phyloP scores from a whole-genome alignment of 352 stramenopile genomes.

The Globisporangium camurandrum region DNA sequence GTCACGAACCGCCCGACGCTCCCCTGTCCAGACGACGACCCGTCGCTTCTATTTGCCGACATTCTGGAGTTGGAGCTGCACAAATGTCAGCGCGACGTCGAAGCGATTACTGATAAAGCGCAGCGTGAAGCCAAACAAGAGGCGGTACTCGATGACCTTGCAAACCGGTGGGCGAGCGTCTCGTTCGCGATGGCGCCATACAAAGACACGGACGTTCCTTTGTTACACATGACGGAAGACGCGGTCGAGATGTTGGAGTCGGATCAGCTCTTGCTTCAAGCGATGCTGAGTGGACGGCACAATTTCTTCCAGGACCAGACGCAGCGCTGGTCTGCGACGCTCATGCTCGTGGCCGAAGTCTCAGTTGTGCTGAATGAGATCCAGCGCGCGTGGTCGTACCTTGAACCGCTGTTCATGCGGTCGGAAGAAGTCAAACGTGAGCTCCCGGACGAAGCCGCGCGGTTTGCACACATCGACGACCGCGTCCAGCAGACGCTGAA shows the following conservation, averaged over 20 bases:
- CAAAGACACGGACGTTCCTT: conserved; percentile 77
- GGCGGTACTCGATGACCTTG: conserved; percentile 65
- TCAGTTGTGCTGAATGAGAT: conserved; percentile 88
- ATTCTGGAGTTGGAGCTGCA: conserved; percentile 83
- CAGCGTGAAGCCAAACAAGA: conserved; percentile 91
- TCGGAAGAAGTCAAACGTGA: conserved; percentile 94
- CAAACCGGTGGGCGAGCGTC: conserved; percentile 64
- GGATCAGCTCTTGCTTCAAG: conserved; percentile 92
- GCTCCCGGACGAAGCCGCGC: conserved; percentile 84
- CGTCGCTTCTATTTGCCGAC: conserved; percentile 61
- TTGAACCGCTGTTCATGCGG: conserved; percentile 92
- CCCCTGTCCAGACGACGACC: conserved; percentile 62
- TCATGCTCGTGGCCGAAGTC: conserved; percentile 81
- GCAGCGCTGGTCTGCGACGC: conserved; percentile 39
- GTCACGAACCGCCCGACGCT: conserved; percentile 51
- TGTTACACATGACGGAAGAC: conserved; percentile 89
- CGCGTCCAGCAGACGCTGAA: conserved; percentile 56
- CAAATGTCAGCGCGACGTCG: conserved; percentile 70
- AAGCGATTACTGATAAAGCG: conserved; percentile 88
- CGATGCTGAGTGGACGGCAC: conserved; percentile 80
- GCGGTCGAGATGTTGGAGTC: conserved; percentile 93
- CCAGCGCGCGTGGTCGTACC: conserved; percentile 92
- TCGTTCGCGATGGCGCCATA: conserved; percentile 81
- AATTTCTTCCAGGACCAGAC: conserved; percentile 66
- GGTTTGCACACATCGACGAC: conserved; percentile 88